A percentile compares a stretch with the other conserved stretches of the same genome.
phyloP scores from a whole-genome alignment of 2,329 filamentous ascomycete species.

The Aspergillus brasiliensis region DNA sequence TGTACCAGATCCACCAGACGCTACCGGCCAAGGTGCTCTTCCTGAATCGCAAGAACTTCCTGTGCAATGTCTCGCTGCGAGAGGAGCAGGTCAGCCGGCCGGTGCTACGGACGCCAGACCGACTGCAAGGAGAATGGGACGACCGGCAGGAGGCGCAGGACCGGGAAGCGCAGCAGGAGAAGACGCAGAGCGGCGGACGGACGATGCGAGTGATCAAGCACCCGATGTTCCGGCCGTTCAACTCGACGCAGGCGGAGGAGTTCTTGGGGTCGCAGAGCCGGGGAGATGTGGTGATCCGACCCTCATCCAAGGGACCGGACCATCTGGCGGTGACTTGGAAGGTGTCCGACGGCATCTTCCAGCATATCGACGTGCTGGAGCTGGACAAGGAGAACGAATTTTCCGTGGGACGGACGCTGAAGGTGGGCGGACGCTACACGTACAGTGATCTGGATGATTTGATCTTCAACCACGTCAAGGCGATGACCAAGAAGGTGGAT shows the following conservation, averaged over 20 bases:
- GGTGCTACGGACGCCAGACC: conserved; percentile 69
- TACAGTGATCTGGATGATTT: conserved; percentile 97
- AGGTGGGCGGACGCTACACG: conserved; percentile 82
- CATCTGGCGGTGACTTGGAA: conserved; percentile 98
- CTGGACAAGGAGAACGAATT: conserved; percentile 97
- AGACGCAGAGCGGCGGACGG: conserved; percentile 80
- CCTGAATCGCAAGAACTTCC: conserved; percentile 82
- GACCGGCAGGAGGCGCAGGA: conserved; percentile 77
- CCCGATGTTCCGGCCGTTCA: conserved; percentile 92
- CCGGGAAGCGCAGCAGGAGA: conserved; percentile 79
- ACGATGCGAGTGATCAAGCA: conserved; percentile 97
- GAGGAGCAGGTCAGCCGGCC: conserved; percentile 78
- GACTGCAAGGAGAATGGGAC: conserved; percentile 83
- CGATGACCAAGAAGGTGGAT: conserved; percentile 96
- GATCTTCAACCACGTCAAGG: conserved; percentile 95
- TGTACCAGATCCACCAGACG: conserved; percentile 79
- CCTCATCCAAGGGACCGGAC: conserved; percentile 92
- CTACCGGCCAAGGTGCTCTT: conserved; percentile 85
- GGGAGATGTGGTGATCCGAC: conserved; percentile 92
- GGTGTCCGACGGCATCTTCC: conserved; percentile 91
- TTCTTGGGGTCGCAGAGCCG: conserved; percentile 82
- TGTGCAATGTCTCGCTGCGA: conserved; percentile 79
- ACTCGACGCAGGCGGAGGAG: conserved; percentile 87
- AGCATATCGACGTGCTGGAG: conserved; percentile 96
- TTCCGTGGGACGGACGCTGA: conserved; percentile 81